A percentile compares a stretch with the other conserved stretches of the same genome.
phyloP scores from a whole-genome alignment of 139 green algal species.

The Microglena sp. region DNA sequence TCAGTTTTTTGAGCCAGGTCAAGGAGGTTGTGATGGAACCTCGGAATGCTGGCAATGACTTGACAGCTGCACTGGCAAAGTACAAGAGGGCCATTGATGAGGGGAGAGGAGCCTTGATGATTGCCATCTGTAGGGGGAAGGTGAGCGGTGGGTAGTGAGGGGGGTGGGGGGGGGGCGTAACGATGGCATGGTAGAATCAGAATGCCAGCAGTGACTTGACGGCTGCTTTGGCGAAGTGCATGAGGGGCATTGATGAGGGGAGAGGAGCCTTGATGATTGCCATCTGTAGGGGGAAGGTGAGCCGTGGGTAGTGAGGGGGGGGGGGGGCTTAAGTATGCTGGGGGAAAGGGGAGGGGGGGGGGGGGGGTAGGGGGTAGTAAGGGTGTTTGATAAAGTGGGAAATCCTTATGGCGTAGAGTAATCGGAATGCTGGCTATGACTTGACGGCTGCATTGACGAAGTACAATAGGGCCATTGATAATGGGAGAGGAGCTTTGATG shows the following conservation, averaged over 20 bases:
- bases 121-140: conserved; percentile 93
- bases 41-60: conserved; percentile 44
- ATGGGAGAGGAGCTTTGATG: conserved; percentile 63
- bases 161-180: background rate
- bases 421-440: conserved; percentile 40
- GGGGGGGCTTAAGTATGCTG: too few species aligned
- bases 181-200: too few species aligned
- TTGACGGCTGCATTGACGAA: conserved; percentile 61
- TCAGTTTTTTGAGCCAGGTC: conserved; percentile 33
- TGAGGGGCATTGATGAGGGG: conserved; percentile 42
- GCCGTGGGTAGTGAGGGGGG: too few species aligned
- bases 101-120: conserved; percentile 64
- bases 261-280: conserved; percentile 77
- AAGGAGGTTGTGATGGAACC: conserved; percentile 77
- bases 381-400: too few species aligned
- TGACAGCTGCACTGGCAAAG: conserved; percentile 55
- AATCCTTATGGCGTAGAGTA: too few species aligned
- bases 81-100: conserved; percentile 62
- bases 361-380: too few species aligned
- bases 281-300: conserved; percentile 90
- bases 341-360: too few species aligned
- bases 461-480: conserved; percentile 62
- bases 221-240: conserved; percentile 58
- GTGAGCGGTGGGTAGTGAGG: too few species aligned
- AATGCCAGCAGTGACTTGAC: conserved; percentile 61